phyloP scores from a whole-genome alignment of 1,139 yeast genomes.

The Zygosaccharomyces pseudobailii region DNA sequence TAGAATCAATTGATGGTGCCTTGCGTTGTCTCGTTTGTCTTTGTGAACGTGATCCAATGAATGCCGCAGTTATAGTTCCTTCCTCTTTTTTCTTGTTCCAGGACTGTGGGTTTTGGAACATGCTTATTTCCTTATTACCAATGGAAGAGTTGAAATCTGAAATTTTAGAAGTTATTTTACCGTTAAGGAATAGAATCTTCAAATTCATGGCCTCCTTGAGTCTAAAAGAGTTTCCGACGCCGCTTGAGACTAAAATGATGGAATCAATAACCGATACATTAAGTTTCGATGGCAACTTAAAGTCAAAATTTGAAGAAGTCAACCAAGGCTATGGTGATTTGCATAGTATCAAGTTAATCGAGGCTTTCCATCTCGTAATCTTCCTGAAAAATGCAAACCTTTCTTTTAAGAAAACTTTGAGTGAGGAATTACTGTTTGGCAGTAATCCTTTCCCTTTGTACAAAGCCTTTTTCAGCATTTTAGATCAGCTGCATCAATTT shows the following conservation, averaged over 20 bases:
- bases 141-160: constrained; percentile 11
- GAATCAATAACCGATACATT: constrained; percentile 12
- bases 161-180: constrained; percentile 16
- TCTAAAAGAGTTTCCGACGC: constrained; percentile 15
- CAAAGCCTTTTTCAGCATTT: constrained; percentile 19
- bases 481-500: constrained; percentile 17
- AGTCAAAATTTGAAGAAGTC: constrained; percentile 12
- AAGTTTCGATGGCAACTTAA: constrained; percentile 5
- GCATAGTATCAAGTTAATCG: constrained; percentile 15
- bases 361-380: constrained; percentile 19
- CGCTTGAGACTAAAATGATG: constrained; percentile 11
- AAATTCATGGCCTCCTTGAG: constrained; percentile 11
- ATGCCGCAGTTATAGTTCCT: constrained; percentile 16
- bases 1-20: constrained; percentile 14
- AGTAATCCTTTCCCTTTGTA: constrained; percentile 28
- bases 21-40: constrained; percentile 10
- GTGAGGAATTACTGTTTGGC: constrained; percentile 29
- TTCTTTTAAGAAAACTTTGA: constrained; percentile 24
- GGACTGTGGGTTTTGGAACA: constrained; percentile 15
- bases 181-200: constrained; percentile 13
- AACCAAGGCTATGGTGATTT: constrained; percentile 12
- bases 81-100: constrained; percentile 11
- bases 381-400: constrained; percentile 24
- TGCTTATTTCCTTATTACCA: constrained; percentile 14
- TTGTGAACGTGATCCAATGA: constrained; percentile 9